These are phyloP conservation scores for Oehlia diaphana DNA, from an alignment of 192 early-diverging fungal species.

Conservation along the genomic window DNA sequence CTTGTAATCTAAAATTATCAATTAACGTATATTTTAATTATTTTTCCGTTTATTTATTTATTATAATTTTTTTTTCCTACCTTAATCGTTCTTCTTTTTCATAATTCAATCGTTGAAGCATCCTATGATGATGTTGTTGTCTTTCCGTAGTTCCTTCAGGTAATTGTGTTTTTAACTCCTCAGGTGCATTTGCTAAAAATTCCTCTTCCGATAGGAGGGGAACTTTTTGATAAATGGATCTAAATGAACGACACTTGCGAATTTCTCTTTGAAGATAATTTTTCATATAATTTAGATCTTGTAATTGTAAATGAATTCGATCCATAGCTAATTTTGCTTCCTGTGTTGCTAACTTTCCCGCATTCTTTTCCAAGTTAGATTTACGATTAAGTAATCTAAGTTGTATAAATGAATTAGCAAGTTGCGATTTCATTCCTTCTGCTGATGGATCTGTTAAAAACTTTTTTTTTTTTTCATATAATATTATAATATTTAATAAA, in stretches of 20 bases:
- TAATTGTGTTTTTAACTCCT: background rate
- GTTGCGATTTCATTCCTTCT: background rate
- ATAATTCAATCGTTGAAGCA: constrained; percentile 17
- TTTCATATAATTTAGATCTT: constrained; percentile 6
- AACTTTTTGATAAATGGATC: constrained; percentile 6
- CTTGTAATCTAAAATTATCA: background rate
- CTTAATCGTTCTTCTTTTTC: constrained; percentile 21
- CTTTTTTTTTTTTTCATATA: background rate
- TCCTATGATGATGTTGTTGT: constrained; percentile 5
- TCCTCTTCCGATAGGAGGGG: constrained; percentile 9
- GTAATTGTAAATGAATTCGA: constrained; percentile 19
- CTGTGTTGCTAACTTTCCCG: constrained; percentile 1
- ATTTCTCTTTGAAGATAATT: constrained; percentile 8
- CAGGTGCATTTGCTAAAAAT: background rate
- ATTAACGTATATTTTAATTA: background rate
- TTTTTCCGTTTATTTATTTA: background rate
- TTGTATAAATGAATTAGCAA: constrained; percentile 10
- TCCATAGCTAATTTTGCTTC: constrained; percentile 22
- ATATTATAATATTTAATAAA: background rate
- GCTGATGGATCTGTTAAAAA: background rate
- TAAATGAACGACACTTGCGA: constrained; percentile 10
- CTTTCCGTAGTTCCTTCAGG: background rate
- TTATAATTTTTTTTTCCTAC: background rate
- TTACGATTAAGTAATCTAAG: constrained; percentile 11
- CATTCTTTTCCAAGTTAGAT: background rate